Conservation (phyloP, 208 protist species). For the Acanthamoeba culbertsoni region DNA sequence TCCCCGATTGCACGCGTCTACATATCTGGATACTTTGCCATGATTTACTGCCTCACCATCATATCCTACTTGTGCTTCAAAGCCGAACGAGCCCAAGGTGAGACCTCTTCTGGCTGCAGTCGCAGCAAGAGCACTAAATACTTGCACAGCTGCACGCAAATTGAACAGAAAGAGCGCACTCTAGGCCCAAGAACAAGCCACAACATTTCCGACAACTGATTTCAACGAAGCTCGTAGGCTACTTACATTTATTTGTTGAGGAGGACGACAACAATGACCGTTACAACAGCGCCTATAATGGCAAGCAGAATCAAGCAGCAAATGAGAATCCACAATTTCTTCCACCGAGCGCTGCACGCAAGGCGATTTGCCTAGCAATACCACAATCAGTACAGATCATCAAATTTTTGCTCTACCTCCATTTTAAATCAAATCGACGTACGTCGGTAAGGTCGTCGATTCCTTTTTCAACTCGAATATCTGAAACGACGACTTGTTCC, state of each 20-base stretch:
- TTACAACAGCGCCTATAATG: not conserved
- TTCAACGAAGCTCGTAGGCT: no score
- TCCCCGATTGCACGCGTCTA: constrained; percentile 11
- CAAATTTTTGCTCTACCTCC: not conserved
- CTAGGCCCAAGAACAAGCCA: no score
- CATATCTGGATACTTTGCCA: not conserved
- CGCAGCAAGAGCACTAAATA: no score
- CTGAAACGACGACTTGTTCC: not conserved
- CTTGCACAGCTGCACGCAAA: no score
- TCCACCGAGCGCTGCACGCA: constrained; percentile 15
- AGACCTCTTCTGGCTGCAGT: no score
- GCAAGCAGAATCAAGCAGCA: not conserved
- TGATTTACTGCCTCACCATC: constrained; percentile 45
- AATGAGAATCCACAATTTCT: not conserved
- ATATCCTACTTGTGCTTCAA: constrained; percentile 15
- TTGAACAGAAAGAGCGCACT: no score
- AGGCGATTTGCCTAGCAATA: not conserved
- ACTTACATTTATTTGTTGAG: not conserved
- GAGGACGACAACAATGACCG: not conserved
- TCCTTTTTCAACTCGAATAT: constrained; percentile 13
- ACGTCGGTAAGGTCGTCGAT: not conserved
- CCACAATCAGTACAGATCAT: not conserved
- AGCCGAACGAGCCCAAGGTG: not conserved
- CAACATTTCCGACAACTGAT: no score
- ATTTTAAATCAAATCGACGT: not conserved